Conservation (phyloP, 345 rosid species). For the Aethionema arabicum region DNA sequence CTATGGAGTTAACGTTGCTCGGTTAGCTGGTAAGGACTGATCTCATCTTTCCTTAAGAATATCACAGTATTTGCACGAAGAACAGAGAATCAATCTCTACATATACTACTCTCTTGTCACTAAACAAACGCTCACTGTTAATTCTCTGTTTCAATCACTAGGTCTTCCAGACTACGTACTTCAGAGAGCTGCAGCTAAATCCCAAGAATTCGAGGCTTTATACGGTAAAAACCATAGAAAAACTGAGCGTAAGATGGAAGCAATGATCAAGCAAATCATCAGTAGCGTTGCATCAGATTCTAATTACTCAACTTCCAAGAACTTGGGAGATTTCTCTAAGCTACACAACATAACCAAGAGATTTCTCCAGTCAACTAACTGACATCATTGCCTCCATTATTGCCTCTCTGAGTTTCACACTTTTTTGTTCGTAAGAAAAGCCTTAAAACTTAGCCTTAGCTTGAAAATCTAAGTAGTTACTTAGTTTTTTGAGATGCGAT, state of each 20-base stretch:
- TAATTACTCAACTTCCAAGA: slow-evolving; percentile 21
- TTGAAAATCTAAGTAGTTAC: neutral
- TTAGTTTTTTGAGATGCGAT: slow-evolving; percentile 2
- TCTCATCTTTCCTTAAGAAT: slow-evolving; percentile 1
- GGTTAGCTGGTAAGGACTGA: slow-evolving; percentile 70
- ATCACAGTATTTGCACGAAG: too few relatives aligned
- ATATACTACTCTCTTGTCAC: slow-evolving; percentile 8
- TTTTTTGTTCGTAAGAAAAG: neutral
- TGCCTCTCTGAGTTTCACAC: slow-evolving; percentile 7
- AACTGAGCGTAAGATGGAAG: slow-evolving; percentile 31
- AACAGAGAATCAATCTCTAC: too few relatives aligned
- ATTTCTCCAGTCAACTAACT: slow-evolving; percentile 37
- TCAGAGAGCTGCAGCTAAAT: slow-evolving; percentile 60
- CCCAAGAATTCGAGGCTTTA: slow-evolving; percentile 63
- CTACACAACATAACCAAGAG: slow-evolving; percentile 53
- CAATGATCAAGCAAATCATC: slow-evolving; percentile 45
- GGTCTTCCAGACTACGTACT: slow-evolving; percentile 78
- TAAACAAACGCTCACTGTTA: neutral
- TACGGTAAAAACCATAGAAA: slow-evolving; percentile 47
- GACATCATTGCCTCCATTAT: slow-evolving; percentile 24
- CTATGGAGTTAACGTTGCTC: slow-evolving; percentile 95
- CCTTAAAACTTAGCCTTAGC: neutral
- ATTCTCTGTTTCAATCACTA: slow-evolving; percentile 31
- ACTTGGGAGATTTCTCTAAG: slow-evolving; percentile 33
- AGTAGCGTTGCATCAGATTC: slow-evolving; percentile 27